These are phyloP conservation scores for Russula ochroleuca DNA, from an alignment of 768 basidiomycete genomes.

Conservation along the genomic window DNA sequence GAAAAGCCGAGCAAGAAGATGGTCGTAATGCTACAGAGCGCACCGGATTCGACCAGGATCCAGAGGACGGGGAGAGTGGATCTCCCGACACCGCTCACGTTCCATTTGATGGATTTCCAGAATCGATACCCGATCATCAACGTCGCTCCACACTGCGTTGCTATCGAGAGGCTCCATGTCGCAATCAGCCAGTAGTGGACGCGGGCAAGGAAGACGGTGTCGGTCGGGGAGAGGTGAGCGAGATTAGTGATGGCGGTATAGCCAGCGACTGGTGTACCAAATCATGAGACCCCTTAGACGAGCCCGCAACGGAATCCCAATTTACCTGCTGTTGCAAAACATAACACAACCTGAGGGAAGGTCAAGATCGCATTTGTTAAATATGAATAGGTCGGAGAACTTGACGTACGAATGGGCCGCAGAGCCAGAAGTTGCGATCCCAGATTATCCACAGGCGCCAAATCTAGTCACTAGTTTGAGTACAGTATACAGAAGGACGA, in stretches of 20 bases:
- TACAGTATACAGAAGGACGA: not conserved
- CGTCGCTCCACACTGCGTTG: slow-evolving; percentile 20
- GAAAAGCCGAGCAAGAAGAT: slow-evolving; percentile 14
- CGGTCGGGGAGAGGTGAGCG: not conserved
- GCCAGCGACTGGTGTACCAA: slow-evolving; percentile 2
- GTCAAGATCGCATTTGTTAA: too few relatives aligned
- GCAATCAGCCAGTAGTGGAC: slow-evolving; percentile 12
- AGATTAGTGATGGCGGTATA: slow-evolving; percentile 11
- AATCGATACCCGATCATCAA: slow-evolving; percentile 16
- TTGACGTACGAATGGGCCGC: not conserved
- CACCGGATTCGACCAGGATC: slow-evolving; percentile 24
- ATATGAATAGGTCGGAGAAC: not conserved
- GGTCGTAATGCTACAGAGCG: slow-evolving; percentile 14
- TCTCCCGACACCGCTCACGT: not conserved
- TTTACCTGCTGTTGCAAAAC: not conserved
- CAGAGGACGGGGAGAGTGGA: slow-evolving; percentile 9
- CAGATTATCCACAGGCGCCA: too few relatives aligned
- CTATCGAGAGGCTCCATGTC: slow-evolving; percentile 19
- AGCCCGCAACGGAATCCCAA: too few relatives aligned
- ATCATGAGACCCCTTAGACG: not conserved
- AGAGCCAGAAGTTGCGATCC: not conserved
- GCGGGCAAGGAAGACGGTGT: slow-evolving; percentile 1
- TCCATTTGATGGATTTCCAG: slow-evolving; percentile 5
- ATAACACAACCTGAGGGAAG: not conserved
- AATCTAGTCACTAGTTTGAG: slow-evolving; percentile 5